Evolutionary conservation across 805 yeast species (phyloP).

Genomic region (Brettanomyces bruxellensis): DNA sequence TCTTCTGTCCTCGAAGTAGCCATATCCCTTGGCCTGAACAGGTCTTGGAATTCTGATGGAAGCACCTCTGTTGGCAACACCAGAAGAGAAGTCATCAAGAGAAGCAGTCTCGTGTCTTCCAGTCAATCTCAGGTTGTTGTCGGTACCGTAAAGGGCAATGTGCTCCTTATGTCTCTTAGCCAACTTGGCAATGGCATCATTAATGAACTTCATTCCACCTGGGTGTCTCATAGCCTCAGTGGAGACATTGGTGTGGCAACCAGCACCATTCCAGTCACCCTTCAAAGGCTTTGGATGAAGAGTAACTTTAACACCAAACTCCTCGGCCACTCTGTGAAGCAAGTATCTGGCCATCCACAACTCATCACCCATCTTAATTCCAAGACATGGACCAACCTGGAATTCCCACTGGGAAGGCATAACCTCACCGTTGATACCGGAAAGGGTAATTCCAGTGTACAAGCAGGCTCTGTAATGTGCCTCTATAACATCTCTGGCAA

Average conservation of each 20-base stretch:
- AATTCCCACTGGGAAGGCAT: conserved; percentile 99
- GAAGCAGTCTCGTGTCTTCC: conserved; percentile 99
- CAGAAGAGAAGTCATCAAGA: conserved; percentile 81
- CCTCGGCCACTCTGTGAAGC: conserved; percentile 93
- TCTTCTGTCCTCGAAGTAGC: conserved; percentile 99
- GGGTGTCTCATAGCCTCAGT: conserved; percentile 83
- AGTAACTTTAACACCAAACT: conserved; percentile 96
- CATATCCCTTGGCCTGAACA: conserved; percentile 95
- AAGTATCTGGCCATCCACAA: conserved; percentile 94
- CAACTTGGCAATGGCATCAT: conserved; percentile 85
- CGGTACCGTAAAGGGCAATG: conserved; percentile 89
- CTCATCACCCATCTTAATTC: conserved; percentile 95
- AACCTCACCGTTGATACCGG: conserved; percentile 98
- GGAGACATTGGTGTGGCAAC: conserved; percentile 98
- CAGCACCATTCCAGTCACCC: conserved; percentile 99
- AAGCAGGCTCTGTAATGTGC: conserved; percentile 99
- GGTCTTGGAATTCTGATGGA: conserved; percentile 98
- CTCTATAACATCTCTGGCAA: conserved; percentile 96
- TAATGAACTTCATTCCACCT: conserved; percentile 95
- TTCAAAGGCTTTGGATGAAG: conserved; percentile 98
- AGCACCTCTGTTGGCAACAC: conserved; percentile 99
- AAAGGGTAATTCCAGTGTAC: conserved; percentile 80
- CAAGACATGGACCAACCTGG: conserved; percentile 98
- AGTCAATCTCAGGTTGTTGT: conserved; percentile 90
- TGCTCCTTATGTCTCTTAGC: conserved; percentile 96